A percentile compares a stretch with the other conserved stretches of the same genome.
Conservation (phyloP, 108 stramenopile genomes). For the Parietichytrium sp. region DNA sequence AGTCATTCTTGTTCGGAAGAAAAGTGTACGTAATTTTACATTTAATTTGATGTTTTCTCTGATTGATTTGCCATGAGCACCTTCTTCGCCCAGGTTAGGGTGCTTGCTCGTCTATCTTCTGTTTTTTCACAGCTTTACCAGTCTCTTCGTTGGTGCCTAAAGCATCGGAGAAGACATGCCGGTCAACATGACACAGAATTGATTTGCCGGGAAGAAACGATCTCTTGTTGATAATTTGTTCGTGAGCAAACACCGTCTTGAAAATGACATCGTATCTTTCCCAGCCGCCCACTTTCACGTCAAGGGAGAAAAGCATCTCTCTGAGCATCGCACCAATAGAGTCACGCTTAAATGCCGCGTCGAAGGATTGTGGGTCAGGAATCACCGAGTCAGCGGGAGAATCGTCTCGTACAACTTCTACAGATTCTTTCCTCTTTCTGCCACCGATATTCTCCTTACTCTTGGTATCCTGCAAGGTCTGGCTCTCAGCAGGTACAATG, state of each 20-base stretch:
- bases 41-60: background rate
- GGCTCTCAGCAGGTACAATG: too few species aligned
- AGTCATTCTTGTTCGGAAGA: background rate
- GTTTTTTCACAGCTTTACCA: background rate
- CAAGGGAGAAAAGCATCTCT: constrained; percentile 16
- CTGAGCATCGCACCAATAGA: background rate
- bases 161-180: background rate
- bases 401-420: too few species aligned
- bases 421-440: too few species aligned
- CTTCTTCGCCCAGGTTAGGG: background rate
- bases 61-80: background rate
- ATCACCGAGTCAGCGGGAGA: background rate
- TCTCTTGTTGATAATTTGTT: constrained; percentile 23
- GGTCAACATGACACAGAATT: background rate
- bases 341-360: background rate
- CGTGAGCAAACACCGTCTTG: background rate
- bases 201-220: background rate
- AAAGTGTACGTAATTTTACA: background rate
- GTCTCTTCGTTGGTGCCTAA: too few species aligned
- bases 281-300: constrained; percentile 13
- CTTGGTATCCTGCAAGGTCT: too few species aligned
- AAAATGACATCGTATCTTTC: constrained; percentile 29
- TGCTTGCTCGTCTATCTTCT: background rate
- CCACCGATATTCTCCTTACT: background rate
- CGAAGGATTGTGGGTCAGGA: background rate